Percentiles rank a stretch among this genome's conserved stretches.
Conservation (phyloP, 768 basidiomycete species). For the Lentinula sp. region DNA sequence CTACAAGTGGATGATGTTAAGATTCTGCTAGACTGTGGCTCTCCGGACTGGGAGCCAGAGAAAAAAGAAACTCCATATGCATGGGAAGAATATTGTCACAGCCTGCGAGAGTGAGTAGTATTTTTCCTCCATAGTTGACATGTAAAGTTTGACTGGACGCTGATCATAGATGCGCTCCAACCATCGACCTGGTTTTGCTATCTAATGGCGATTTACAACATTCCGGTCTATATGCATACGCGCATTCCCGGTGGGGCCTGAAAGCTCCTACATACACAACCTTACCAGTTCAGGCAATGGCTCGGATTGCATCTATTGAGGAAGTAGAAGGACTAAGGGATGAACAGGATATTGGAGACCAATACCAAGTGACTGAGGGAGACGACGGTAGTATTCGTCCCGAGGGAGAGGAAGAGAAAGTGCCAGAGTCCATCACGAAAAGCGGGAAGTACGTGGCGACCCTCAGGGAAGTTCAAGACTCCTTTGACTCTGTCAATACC, state of each 20-base stretch:
- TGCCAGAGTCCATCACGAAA: conserved; percentile 18
- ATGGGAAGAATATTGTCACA: conserved; percentile 63
- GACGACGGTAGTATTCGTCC: conserved; percentile 20
- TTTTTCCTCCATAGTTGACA: not conserved
- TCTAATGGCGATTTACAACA: conserved; percentile 92
- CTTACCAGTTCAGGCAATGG: conserved; percentile 94
- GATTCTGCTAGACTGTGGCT: conserved; percentile 93
- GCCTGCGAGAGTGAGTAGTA: conserved; percentile 59
- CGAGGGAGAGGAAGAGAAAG: conserved; percentile 17
- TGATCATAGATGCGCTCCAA: conserved; percentile 58
- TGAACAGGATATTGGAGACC: conserved; percentile 63
- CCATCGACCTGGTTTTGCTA: conserved; percentile 84
- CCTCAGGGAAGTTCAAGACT: conserved; percentile 80
- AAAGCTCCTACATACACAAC: conserved; percentile 91
- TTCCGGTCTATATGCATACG: conserved; percentile 89
- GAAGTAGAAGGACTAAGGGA: conserved; percentile 79
- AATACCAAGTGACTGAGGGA: conserved; percentile 18
- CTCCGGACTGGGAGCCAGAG: conserved; percentile 80
- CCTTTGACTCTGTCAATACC: conserved; percentile 88
- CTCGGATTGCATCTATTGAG: conserved; percentile 83
- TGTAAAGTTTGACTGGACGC: conserved; percentile 6
- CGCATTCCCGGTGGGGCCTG: conserved; percentile 81
- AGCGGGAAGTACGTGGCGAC: conserved; percentile 69
- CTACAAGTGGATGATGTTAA: conserved; percentile 92
- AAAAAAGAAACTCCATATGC: conserved; percentile 20